Conservation (phyloP, 148 eudicot species). For the Cornus florida region DNA sequence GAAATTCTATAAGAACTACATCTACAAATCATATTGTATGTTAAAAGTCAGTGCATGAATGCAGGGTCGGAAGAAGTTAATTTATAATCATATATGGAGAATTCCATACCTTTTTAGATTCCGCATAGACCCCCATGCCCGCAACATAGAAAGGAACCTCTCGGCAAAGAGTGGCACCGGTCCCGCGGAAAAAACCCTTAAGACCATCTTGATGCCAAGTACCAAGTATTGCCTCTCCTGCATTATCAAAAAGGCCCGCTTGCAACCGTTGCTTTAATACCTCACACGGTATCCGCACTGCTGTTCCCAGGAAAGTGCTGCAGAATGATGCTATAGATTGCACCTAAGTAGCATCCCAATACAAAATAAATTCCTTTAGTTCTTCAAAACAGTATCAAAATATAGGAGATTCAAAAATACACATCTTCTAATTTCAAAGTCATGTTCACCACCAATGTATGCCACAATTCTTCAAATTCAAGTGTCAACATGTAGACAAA, state of each 20-base stretch:
- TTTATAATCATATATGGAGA: neutral
- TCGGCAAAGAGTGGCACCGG: constrained; percentile 82
- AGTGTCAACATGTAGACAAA: neutral
- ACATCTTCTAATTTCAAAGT: neutral
- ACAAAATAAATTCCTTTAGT: neutral
- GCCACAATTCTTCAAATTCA: neutral
- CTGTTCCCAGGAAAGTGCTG: constrained; percentile 80
- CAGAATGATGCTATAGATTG: constrained; percentile 83
- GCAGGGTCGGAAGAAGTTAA: neutral
- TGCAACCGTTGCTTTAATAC: constrained; percentile 82
- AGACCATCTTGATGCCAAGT: constrained; percentile 88
- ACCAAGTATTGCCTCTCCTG: constrained; percentile 73
- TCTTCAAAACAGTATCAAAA: neutral
- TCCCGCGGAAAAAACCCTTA: constrained; percentile 84
- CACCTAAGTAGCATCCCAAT: constrained; percentile 38
- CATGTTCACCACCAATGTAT: neutral
- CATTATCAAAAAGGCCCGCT: constrained; percentile 75
- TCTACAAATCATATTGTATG: neutral
- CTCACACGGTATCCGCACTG: constrained; percentile 80
- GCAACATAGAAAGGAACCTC: constrained; percentile 92
- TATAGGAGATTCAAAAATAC: neutral
- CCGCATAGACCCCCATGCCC: constrained; percentile 89
- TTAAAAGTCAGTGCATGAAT: constrained; percentile 7
- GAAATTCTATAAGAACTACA: neutral
- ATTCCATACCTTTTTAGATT: constrained; percentile 63